These are phyloP conservation scores for Eremothecium gossypii DNA, from an alignment of 1,139 yeast genomes.

Conservation along the genomic window DNA sequence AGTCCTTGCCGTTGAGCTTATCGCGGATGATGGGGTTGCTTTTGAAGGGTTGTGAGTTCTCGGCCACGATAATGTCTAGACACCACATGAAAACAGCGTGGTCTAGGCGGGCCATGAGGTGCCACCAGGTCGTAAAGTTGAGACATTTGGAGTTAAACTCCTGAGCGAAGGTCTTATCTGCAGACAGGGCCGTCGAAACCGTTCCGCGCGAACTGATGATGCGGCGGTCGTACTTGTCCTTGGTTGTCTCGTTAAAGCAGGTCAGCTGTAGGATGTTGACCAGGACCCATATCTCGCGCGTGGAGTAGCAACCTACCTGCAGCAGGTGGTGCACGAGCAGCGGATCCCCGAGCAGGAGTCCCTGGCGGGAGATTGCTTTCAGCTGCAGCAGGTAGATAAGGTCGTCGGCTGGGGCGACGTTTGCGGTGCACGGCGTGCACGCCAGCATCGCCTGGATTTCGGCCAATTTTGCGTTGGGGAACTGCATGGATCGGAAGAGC, in stretches of 20 bases:
- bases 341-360: conserved; percentile 27
- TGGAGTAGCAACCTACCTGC: conserved; percentile 14
- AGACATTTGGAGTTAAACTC: conserved; percentile 24
- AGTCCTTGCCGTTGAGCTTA: conserved; percentile 14
- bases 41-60: conserved; percentile 21
- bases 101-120: conserved; percentile 24
- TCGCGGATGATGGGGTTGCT: conserved; percentile 16
- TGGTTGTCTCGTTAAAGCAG: conserved; percentile 25
- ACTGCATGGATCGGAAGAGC: conserved; percentile 23
- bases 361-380: conserved; percentile 26
- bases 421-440: conserved; percentile 14
- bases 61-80: conserved; percentile 26
- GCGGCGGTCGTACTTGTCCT: conserved; percentile 25
- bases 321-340: conserved; percentile 26
- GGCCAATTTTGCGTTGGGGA: conserved; percentile 22
- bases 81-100: conserved; percentile 29
- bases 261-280: conserved; percentile 27
- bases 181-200: conserved; percentile 19
- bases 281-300: conserved; percentile 26
- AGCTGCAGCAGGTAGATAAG: conserved; percentile 21
- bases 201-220: conserved; percentile 22
- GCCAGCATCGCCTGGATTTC: conserved; percentile 25
- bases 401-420: conserved; percentile 12
- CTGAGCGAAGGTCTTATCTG: conserved; percentile 23
- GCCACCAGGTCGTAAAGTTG: conserved; percentile 28